Conservation (phyloP, 2,329 filamentous ascomycete species). For the Magnaporthiopsis rhizophila region DNA sequence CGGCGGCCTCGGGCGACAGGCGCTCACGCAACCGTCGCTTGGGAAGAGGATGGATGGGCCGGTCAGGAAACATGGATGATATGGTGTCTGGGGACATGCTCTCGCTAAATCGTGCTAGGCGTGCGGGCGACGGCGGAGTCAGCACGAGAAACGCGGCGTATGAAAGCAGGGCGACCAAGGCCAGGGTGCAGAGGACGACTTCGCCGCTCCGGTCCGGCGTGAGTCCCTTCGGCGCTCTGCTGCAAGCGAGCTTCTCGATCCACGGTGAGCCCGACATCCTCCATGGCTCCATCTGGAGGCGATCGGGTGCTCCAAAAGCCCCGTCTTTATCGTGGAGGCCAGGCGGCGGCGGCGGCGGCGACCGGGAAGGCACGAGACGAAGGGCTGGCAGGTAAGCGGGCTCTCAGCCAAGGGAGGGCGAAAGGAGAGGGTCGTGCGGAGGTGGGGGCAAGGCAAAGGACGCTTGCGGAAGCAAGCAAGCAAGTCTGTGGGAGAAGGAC, state of each 20-base stretch:
- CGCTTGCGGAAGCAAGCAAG: neutral
- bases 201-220: neutral
- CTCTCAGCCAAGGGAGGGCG: neutral
- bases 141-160: conserved; percentile 6
- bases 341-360: no score
- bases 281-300: neutral
- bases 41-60: conserved; percentile 87
- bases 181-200: neutral
- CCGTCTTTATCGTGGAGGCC: neutral
- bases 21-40: conserved; percentile 82
- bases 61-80: conserved; percentile 76
- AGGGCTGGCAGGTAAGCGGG: neutral
- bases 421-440: neutral
- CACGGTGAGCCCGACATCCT: neutral
- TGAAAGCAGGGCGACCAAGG: neutral
- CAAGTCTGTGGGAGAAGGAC: neutral
- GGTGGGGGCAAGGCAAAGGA: neutral
- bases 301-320: neutral
- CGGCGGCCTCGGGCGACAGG: conserved; percentile 75
- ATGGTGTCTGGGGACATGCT: conserved; percentile 66
- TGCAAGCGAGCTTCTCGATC: neutral
- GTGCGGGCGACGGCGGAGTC: conserved; percentile 8
- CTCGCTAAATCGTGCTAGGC: conserved; percentile 32
- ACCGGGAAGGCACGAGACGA: neutral
- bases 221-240: neutral